These are phyloP conservation scores for Trametes hirsuta DNA, from an alignment of 1,284 basidiomycete genomes.

Conservation along the genomic window DNA sequence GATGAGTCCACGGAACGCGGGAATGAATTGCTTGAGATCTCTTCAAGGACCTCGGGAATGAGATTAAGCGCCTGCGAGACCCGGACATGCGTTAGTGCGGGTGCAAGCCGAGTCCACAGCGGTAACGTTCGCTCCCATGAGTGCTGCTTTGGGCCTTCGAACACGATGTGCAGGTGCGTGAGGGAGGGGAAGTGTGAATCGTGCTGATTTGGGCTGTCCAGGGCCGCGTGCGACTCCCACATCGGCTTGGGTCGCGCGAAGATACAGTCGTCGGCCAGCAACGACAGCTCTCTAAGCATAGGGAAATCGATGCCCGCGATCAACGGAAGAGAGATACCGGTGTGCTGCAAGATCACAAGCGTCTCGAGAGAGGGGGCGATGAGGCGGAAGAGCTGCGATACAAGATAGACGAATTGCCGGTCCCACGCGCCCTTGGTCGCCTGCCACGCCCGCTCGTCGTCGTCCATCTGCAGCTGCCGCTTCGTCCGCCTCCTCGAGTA, in stretches of 20 bases:
- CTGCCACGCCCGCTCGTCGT: constrained; percentile 15
- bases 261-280: constrained; percentile 17
- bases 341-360: constrained; percentile 13
- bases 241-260: constrained; percentile 8
- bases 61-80: constrained; percentile 21
- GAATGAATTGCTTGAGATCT: constrained; percentile 1
- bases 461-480: constrained; percentile 8
- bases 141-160: constrained; percentile 14
- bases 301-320: constrained; percentile 5
- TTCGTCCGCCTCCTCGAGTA: constrained; percentile 12
- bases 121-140: constrained; percentile 19
- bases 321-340: constrained; percentile 10
- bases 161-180: constrained; percentile 22
- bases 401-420: constrained; percentile 17
- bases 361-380: constrained; percentile 20
- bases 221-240: background rate
- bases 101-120: constrained; percentile 13
- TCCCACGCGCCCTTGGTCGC: constrained; percentile 21
- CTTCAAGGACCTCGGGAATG: constrained; percentile 14
- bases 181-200: constrained; percentile 13
- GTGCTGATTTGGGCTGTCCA: background rate
- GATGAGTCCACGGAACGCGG: background rate
- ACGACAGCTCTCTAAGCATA: constrained; percentile 13
- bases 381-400: constrained; percentile 16
- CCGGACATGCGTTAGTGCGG: constrained; percentile 16